Evolutionary conservation across 768 basidiomycete genomes (phyloP), one percentile per base, ranked within the genome.

Genomic region (Kondoa subrosea): DNA sequence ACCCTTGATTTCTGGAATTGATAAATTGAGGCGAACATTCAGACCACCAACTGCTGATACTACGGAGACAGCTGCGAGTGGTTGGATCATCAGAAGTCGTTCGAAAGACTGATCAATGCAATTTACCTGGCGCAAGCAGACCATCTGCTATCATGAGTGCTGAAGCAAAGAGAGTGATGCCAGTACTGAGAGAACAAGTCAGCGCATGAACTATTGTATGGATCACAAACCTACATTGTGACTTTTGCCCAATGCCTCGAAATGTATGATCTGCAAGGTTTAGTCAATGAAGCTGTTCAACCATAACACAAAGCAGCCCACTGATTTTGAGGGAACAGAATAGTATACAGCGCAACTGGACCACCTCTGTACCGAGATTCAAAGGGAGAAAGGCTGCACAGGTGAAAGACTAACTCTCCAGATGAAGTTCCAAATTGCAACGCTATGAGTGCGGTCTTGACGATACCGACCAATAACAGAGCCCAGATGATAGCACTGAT

Each of bases 1-100:
- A n/a, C 86, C 72, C 26, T 65, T 40, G 64, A 65, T 57, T 32
- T 40, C 64, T 26, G 14, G 15, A 4, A 32, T 57, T 17, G 21
- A 3, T n/a, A 65, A 32, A 17, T 8, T 2, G 34, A 30, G 25
- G 25, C 56, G 33, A 30, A 50, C 30, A 40, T 17, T 26, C 64
- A 40, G 15, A 26, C 64, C 85, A 17, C 78, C 82, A 1, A 87
- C 84, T 2, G 85, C 85, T 50, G 83, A 83, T 0, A 83, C 84
- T 4, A 87, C 83, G 0, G 84, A 85, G 3, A 87, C 85, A 3
- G 85, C 85, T 50, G 40, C 40, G 21, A 8, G 21, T 50, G 21
- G 12, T 50, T 50, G 21, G 21, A 21, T 21, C 8, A 8, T 8
- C 12, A 8, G 40, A 8, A 50, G 40, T 50, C 2, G 85, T 61